Percentiles rank a stretch among this genome's conserved stretches.
Conservation (phyloP, 1,284 basidiomycete genomes). For the Sporisorium reilianum region DNA sequence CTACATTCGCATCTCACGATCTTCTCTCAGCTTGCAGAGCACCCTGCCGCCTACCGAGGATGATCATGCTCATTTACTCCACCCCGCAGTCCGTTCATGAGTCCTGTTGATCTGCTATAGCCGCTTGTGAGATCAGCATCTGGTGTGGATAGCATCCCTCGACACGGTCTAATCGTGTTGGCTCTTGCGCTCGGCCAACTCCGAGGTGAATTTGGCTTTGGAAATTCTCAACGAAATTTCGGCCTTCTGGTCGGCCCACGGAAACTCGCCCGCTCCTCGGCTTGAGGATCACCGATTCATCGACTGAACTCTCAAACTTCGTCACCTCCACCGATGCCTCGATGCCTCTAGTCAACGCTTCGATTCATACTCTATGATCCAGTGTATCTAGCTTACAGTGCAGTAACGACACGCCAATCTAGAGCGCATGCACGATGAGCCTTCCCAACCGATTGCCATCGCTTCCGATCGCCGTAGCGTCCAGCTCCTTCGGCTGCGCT, state of each 20-base stretch:
- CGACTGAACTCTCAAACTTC: too few species aligned
- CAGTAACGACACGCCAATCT: not conserved
- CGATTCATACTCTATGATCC: not conserved
- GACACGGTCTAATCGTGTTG: not conserved
- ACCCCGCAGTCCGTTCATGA: too few species aligned
- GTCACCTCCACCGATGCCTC: too few species aligned
- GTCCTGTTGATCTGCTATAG: not conserved
- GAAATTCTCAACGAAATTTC: not conserved
- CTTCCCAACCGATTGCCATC: constrained; percentile 29
- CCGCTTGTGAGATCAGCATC: not conserved
- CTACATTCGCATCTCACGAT: not conserved
- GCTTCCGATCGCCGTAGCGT: constrained; percentile 8
- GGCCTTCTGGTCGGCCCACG: constrained; percentile 20
- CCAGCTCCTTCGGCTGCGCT: constrained; percentile 16
- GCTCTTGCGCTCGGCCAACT: constrained; percentile 29
- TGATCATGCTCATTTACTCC: not conserved
- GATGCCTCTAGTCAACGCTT: not conserved
- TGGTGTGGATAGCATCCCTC: too few species aligned
- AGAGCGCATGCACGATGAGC: constrained; percentile 30
- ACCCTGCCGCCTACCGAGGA: too few species aligned
- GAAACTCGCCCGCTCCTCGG: constrained; percentile 29
- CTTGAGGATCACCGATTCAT: constrained; percentile 1
- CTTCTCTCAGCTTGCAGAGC: not conserved
- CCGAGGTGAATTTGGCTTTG: constrained; percentile 11
- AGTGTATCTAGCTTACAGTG: not conserved